These are phyloP conservation scores for Apiotrichum laibachii DNA, from an alignment of 1,284 basidiomycete genomes.

Conservation along the genomic window DNA sequence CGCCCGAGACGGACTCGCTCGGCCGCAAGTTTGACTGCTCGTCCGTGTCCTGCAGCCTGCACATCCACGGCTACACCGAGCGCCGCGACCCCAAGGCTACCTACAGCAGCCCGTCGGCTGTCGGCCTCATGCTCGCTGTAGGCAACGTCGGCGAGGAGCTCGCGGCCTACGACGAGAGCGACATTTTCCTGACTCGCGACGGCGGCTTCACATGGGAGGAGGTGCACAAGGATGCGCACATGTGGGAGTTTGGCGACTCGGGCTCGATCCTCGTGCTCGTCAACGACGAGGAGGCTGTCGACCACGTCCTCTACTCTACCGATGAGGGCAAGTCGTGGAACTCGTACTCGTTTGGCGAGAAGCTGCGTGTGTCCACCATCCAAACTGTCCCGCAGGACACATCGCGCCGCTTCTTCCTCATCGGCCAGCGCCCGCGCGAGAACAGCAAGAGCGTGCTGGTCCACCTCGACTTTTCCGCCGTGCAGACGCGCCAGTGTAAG, in stretches of 20 bases:
- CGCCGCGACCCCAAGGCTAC: conserved; percentile 84
- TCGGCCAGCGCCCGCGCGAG: conserved; percentile 64
- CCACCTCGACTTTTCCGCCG: conserved; percentile 82
- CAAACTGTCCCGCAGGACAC: conserved; percentile 89
- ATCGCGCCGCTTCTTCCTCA: conserved; percentile 82
- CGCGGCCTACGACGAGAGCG: conserved; percentile 76
- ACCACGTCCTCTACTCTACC: conserved; percentile 81
- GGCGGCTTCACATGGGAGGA: conserved; percentile 98
- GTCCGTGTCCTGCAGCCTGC: conserved; percentile 73
- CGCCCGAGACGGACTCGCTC: conserved; percentile 73
- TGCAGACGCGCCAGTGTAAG: conserved; percentile 73
- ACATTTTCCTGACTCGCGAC: conserved; percentile 94
- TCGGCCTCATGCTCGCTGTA: conserved; percentile 91
- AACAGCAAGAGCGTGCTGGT: conserved; percentile 64
- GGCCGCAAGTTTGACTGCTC: conserved; percentile 73
- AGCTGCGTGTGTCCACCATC: conserved; percentile 71
- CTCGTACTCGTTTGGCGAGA: conserved; percentile 80
- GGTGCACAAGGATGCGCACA: conserved; percentile 94
- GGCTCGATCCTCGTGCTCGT: conserved; percentile 89
- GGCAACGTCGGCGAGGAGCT: conserved; percentile 92
- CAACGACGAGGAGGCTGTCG: conserved; percentile 90
- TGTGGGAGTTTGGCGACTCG: conserved; percentile 98
- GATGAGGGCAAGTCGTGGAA: conserved; percentile 86
- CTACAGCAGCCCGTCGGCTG: conserved; percentile 85
- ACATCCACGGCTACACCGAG: conserved; percentile 95